A percentile compares a stretch with the other conserved stretches of the same genome.
These are phyloP conservation scores for Larix kaempferi DNA, from an alignment of 75 land plant genomes.

Conservation along the genomic window DNA sequence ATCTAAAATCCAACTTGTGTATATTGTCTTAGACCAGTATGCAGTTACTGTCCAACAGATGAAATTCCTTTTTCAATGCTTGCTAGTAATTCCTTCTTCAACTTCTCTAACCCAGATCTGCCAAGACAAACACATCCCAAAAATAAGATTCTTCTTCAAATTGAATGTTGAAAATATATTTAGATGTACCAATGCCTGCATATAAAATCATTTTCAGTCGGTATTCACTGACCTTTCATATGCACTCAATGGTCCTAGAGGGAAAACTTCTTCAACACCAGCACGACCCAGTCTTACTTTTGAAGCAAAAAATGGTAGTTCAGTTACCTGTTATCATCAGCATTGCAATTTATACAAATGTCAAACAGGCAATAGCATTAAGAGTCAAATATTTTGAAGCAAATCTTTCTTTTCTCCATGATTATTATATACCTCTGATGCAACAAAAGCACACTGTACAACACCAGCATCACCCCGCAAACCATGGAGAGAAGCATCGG, in stretches of 20 bases:
- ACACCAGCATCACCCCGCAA: slow-evolving; percentile 41
- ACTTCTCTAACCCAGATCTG: slow-evolving; percentile 1
- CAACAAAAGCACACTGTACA: slow-evolving; percentile 41
- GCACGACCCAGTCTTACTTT: slow-evolving; percentile 37
- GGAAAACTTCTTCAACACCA: slow-evolving; percentile 42
- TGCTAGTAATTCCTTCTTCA: slow-evolving; percentile 50
- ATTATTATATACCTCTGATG: slow-evolving; percentile 27
- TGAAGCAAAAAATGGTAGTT: slow-evolving; percentile 44
- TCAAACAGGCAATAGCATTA: too few relatives aligned
- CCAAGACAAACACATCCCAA: neutral
- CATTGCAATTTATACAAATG: too few relatives aligned
- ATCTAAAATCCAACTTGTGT: too few relatives aligned
- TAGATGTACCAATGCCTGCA: neutral
- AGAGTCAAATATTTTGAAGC: too few relatives aligned
- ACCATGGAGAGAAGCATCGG: slow-evolving; percentile 32
- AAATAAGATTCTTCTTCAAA: neutral
- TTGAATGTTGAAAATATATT: neutral
- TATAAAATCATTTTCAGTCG: neutral
- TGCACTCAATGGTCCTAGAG: slow-evolving; percentile 36
- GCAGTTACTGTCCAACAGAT: slow-evolving; percentile 42
- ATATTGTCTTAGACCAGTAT: too few relatives aligned
- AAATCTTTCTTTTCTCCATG: neutral
- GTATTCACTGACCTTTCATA: slow-evolving; percentile 28
- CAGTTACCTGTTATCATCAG: slow-evolving; percentile 32
- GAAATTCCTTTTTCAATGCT: slow-evolving; percentile 91